Evolutionary conservation across 176 grass and related monocot species (phyloP).

Genomic region (bread wheat (Triticum aestivum)): IWGSC_CS_RefSeq_v2.1 NC_057803.1:38782262-38782761

Average conservation of each 20-base stretch:
- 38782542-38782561: not conserved
- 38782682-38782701: constrained; percentile 48
- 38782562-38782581: not conserved
- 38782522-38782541: not conserved
- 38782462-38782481: not conserved
- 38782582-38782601: not conserved
- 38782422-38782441: constrained; percentile 83
- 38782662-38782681: not conserved
- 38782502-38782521: not conserved
- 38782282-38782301: not conserved
- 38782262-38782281: not conserved
- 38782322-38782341: not conserved
- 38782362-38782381: constrained; percentile 41
- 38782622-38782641: not conserved
- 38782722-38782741: constrained; percentile 80
- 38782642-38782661: not conserved
- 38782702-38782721: constrained; percentile 75
- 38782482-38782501: not conserved
- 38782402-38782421: constrained; percentile 90
- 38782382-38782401: constrained; percentile 94
- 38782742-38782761: constrained; percentile 92
- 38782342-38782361: not conserved
- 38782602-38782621: constrained; percentile 12
- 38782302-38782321: not conserved
- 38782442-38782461: constrained; percentile 1